Base-by-base conservation (phyloP, 2,329 filamentous ascomycete species). In the Chrysoporthe puriensis region DNA sequence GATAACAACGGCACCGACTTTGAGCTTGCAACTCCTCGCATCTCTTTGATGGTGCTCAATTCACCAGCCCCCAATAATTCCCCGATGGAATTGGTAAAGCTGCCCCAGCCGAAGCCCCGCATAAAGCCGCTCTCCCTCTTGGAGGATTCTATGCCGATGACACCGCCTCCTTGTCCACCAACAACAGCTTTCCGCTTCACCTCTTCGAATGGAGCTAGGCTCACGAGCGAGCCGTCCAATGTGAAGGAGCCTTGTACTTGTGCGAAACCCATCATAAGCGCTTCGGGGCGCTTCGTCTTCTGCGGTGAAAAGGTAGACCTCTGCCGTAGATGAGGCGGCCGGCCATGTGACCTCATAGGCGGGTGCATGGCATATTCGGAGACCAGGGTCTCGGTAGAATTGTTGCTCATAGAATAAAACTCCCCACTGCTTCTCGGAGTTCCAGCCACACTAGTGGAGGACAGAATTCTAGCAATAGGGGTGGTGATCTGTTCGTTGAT, bases 201-300 rank as follows among this genome's bases (percentile, higher is more conserved):
- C 74, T 96, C 93, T 76, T 99, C 96, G 74, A 99, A 99, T 0
- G 92, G 92, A 0, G 89, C 89, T 50, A 96, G 89, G 73, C 96
- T 95, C 69, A 99, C 89, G 32, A 99, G 82, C 1, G 96, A 97
- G 0, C 94, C 94, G 75, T 99, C 96, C 7, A 99, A 81, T 0
- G 90, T 93, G 73, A 99, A 99, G 0, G 92, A 94, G 4, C 96
- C 96, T 78, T 93, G 92, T 2, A 98, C 88, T 74, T 99, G 96
- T 2, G 93, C 95, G 79, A 97, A 99, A 0, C 94, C 96, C 96
- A 99, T 99, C 89, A 99, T 96, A 64, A 99, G 81, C 1, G 91
- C 90, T 76, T 98, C 94, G 0, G 92, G 89, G 50, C 83, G 77
- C 73, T 80, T 83, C 52, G 82, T 76, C 59, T 81, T 80, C 70